Percentiles rank a stretch among this genome's conserved stretches.
Conservation (phyloP, 78 protist genomes). For the Dictyostelium citrinum region DNA sequence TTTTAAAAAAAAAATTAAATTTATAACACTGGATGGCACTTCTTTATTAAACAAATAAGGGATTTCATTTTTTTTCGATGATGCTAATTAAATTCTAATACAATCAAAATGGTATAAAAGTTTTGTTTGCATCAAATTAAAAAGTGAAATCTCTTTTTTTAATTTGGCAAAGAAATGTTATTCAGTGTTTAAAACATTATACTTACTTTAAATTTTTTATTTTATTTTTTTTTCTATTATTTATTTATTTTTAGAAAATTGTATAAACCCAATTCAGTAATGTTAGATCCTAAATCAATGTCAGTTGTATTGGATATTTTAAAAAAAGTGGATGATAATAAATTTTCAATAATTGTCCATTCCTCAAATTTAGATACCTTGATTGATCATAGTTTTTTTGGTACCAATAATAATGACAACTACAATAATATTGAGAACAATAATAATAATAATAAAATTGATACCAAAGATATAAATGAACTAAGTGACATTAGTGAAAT, state of each 20-base stretch:
- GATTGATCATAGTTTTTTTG: not conserved
- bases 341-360: constrained; percentile 4
- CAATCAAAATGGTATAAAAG: not conserved
- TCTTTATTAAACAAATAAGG: too few relatives aligned
- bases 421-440: not conserved
- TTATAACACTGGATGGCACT: too few relatives aligned
- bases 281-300: not conserved
- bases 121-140: not conserved
- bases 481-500: not conserved
- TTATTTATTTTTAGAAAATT: not conserved
- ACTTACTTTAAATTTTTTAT: not conserved
- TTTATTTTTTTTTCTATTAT: not conserved
- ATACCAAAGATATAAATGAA: not conserved
- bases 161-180: not conserved
- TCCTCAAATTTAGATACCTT: not conserved
- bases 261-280: not conserved
- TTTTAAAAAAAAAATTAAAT: too few relatives aligned
- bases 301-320: not conserved
- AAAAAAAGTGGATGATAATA: constrained; percentile 32
- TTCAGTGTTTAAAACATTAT: too few relatives aligned
- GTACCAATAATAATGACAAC: not conserved
- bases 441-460: not conserved
- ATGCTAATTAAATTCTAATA: not conserved
- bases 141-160: not conserved
- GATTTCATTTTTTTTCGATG: too few relatives aligned